Evolutionary conservation across 768 basidiomycete species (phyloP).

Genomic region (Mycena amicta): DNA sequence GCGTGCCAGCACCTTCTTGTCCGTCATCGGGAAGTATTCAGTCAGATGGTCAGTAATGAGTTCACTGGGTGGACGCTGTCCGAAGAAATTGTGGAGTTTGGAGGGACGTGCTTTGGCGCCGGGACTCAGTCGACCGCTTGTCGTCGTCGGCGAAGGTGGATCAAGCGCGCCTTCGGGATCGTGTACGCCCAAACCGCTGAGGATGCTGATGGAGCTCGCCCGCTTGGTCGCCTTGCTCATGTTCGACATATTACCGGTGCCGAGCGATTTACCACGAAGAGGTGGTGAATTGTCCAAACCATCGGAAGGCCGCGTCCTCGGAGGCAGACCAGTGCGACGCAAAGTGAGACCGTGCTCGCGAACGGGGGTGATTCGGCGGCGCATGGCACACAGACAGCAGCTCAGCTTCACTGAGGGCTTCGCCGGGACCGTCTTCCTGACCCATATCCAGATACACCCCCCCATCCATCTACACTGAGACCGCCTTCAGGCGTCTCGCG

Average conservation of each 20-base stretch:
- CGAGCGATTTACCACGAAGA: constrained; percentile 26
- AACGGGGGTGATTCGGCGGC: constrained; percentile 71
- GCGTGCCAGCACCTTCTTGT: constrained; percentile 87
- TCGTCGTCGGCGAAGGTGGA: constrained; percentile 55
- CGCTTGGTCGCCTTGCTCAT: constrained; percentile 70
- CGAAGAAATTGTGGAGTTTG: constrained; percentile 94
- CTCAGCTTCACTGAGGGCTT: constrained; percentile 79
- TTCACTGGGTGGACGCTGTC: constrained; percentile 96
- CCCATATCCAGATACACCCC: constrained; percentile 72
- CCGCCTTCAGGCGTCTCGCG: constrained; percentile 75
- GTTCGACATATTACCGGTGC: constrained; percentile 27
- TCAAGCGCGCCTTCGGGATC: constrained; percentile 71
- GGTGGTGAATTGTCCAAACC: constrained; percentile 41
- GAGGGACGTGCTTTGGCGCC: constrained; percentile 54
- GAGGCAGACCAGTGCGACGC: constrained; percentile 52
- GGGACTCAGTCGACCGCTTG: constrained; percentile 29
- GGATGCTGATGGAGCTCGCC: constrained; percentile 91
- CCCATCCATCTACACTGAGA: constrained; percentile 88
- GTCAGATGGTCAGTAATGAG: constrained; percentile 92
- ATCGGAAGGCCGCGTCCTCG: constrained; percentile 40
- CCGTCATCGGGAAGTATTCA: constrained; percentile 93
- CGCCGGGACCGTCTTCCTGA: constrained; percentile 56
- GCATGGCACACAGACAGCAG: constrained; percentile 83
- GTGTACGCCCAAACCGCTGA: constrained; percentile 90
- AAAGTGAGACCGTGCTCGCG: constrained; percentile 81